Evolutionary conservation across 805 yeast species (phyloP), one percentile per base, ranked within the genome.

Genomic region (Suhomyces sp.): DNA sequence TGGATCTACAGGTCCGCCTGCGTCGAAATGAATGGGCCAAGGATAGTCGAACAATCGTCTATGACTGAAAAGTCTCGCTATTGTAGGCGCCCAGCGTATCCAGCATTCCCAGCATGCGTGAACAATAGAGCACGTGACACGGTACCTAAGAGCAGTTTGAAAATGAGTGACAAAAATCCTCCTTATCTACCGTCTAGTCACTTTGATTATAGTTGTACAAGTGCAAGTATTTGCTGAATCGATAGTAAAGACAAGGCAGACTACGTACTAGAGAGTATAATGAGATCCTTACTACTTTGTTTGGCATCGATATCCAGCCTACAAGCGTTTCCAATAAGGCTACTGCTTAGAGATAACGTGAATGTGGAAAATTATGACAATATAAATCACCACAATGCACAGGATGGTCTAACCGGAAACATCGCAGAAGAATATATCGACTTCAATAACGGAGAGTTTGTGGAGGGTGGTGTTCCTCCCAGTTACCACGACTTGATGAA

Each of bases 301-400:
- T 17, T 46, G 13, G 27, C 48, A 13, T 22, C 35, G 5, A 13
- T 46, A 35, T 37, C 24, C 31, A 41, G 46, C 17, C 27, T 17
- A 10, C 17, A 37, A 20, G 50, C 50, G 27, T 19, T 47, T 29
- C 50, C 50, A 13, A 41, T 47, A 8, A 12, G 41, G 29, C 3
- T 24, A 27, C 41, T 19, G 41, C 41, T 22, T 7, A 10, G 20
- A n/a, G 41, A 31, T 31, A 31, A n/a, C 35, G 31, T 27, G 31
- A 31, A n/a, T 3, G 35, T 31, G 15, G 17, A n/a, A 6, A n/a
- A n/a, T 31, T 7, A 13, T 24, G 25, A 24, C 8, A 31, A 31
- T 8, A 5, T 15, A 4, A 31, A 31, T 13, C 13, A 9, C 29
- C 13, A 27, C 29, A 12, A 13, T 13, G 35, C 9, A 4, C 17